Evolutionary conservation across 2,329 filamentous ascomycete genomes (phyloP).

Genomic region (Aspergillus nomiae): DNA sequence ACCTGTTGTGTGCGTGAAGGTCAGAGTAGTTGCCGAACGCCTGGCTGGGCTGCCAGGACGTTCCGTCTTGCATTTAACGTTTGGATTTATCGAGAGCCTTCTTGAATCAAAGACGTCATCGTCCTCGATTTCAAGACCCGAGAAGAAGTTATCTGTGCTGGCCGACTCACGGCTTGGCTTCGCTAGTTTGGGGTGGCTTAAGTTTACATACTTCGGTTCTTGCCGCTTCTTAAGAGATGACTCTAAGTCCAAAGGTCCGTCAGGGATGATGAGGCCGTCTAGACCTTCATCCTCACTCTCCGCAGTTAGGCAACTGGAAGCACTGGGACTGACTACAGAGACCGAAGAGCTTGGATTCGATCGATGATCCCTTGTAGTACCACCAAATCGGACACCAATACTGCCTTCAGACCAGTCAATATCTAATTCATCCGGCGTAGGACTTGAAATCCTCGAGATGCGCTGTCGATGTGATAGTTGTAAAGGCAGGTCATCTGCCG

Average conservation of each 20-base stretch:
- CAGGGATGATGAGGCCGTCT: slow-evolving; percentile 83
- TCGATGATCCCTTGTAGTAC: slow-evolving; percentile 76
- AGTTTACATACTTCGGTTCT: slow-evolving; percentile 42
- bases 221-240: slow-evolving; percentile 75
- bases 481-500: slow-evolving; percentile 63
- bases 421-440: slow-evolving; percentile 73
- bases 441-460: slow-evolving; percentile 64
- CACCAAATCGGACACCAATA: slow-evolving; percentile 84
- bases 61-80: slow-evolving; percentile 81
- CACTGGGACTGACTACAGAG: slow-evolving; percentile 87
- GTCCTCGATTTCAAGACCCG: slow-evolving; percentile 83
- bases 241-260: slow-evolving; percentile 79
- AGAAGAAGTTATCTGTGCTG: slow-evolving; percentile 73
- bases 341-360: slow-evolving; percentile 83
- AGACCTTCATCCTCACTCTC: slow-evolving; percentile 95
- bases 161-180: slow-evolving; percentile 24
- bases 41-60: slow-evolving; percentile 70
- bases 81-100: slow-evolving; percentile 84
- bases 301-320: slow-evolving; percentile 84
- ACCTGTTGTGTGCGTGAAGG: slow-evolving; percentile 80
- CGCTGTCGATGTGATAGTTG: slow-evolving; percentile 63
- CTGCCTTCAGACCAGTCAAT: slow-evolving; percentile 89
- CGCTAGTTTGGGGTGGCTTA: slow-evolving; percentile 34
- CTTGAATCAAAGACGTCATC: slow-evolving; percentile 77
- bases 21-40: slow-evolving; percentile 76